A percentile compares a stretch with the other conserved stretches of the same genome.
Conservation (phyloP, 1,284 basidiomycete species). For the Vanrija sp. region DNA sequence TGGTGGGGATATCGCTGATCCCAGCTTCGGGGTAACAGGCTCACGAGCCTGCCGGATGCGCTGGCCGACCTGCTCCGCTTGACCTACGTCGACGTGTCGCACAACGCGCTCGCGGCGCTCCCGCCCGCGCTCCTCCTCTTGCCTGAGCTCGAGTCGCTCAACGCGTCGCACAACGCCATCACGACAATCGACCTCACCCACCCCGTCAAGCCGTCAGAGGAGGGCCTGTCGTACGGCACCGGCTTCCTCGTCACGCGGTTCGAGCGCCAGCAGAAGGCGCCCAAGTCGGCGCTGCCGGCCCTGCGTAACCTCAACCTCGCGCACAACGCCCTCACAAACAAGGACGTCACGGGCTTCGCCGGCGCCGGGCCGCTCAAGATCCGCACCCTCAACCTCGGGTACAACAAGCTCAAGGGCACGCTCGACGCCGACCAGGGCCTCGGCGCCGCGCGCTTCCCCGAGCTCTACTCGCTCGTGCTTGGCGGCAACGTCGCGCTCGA, state of each 20-base stretch:
- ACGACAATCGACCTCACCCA: conserved; percentile 28
- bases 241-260: conserved; percentile 43
- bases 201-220: conserved; percentile 39
- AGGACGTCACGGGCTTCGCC: conserved; percentile 19
- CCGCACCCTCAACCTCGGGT: conserved; percentile 31
- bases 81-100: conserved; percentile 40
- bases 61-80: conserved; percentile 45
- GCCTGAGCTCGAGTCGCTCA: conserved; percentile 39
- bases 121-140: conserved; percentile 40
- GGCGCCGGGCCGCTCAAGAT: conserved; percentile 19
- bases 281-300: conserved; percentile 26
- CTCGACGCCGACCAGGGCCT: conserved; percentile 25
- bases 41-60: conserved; percentile 34
- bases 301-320: conserved; percentile 36
- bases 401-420: conserved; percentile 29
- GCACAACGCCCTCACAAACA: conserved; percentile 29
- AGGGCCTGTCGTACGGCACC: conserved; percentile 39
- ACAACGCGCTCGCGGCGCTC: conserved; percentile 35
- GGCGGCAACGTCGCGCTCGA: conserved; percentile 26
- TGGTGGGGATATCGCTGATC: background rate
- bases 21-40: conserved; percentile 35
- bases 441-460: conserved; percentile 20
- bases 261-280: conserved; percentile 25
- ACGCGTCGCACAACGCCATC: conserved; percentile 42
- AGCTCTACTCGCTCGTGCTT: conserved; percentile 26